These are phyloP conservation scores for Pythium rhizo-oryzae DNA, from an alignment of 352 stramenopile genomes.

Conservation along the genomic window DNA sequence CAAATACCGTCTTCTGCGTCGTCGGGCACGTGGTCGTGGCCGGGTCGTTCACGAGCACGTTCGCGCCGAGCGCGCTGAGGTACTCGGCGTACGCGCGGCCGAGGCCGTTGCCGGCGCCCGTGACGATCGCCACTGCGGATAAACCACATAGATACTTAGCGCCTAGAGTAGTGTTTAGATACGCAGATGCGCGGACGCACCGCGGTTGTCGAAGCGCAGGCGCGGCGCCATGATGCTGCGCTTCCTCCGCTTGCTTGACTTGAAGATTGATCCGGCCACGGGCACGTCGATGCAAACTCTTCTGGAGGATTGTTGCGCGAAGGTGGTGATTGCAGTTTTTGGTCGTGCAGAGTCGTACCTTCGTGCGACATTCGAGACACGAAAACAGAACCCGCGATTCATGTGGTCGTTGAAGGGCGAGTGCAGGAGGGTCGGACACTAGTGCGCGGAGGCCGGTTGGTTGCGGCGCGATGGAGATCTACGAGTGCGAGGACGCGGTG, in stretches of 20 bases:
- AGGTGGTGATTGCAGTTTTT: slow-evolving; percentile 20
- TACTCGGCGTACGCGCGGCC: slow-evolving; percentile 82
- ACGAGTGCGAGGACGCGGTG: slow-evolving; percentile 79
- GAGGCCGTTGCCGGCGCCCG: slow-evolving; percentile 83
- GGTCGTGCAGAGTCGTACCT: too few species aligned
- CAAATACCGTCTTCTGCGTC: slow-evolving; percentile 36
- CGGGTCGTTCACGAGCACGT: slow-evolving; percentile 86
- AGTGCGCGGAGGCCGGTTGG: not conserved
- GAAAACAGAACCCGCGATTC: slow-evolving; percentile 1
- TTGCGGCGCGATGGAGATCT: slow-evolving; percentile 59
- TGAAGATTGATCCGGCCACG: slow-evolving; percentile 14
- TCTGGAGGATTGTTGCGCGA: slow-evolving; percentile 26
- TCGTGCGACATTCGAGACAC: slow-evolving; percentile 14
- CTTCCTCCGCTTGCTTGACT: too few species aligned
- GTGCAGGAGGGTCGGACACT: not conserved
- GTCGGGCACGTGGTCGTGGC: slow-evolving; percentile 36
- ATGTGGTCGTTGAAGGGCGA: slow-evolving; percentile 22
- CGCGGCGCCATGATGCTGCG: slow-evolving; percentile 11
- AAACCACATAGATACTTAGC: too few species aligned
- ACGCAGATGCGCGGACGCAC: slow-evolving; percentile 14
- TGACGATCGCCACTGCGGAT: slow-evolving; percentile 82
- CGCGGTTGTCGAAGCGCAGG: slow-evolving; percentile 61
- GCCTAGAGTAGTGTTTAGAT: too few species aligned
- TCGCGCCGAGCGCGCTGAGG: slow-evolving; percentile 64
- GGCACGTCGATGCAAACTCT: slow-evolving; percentile 1